These are phyloP conservation scores for Puccinia hordei DNA, from an alignment of 1,284 basidiomycete genomes.

Conservation along the genomic window DNA sequence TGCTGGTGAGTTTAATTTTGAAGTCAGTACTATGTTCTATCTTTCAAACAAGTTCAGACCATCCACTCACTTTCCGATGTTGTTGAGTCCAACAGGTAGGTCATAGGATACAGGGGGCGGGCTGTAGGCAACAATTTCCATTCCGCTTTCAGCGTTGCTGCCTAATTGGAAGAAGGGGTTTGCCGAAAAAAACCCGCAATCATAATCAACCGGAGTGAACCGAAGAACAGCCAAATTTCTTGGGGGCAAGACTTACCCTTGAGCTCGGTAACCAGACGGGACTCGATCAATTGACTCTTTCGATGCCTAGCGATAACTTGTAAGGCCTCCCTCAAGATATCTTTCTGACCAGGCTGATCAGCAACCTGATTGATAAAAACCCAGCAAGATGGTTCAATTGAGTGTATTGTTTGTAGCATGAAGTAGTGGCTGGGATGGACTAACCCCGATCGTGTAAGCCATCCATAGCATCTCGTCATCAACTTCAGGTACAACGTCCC, in stretches of 20 bases:
- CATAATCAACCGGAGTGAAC: not conserved
- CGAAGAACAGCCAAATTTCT: not conserved
- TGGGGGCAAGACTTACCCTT: slow-evolving; percentile 22
- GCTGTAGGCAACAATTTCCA: slow-evolving; percentile 42
- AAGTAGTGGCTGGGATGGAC: not conserved
- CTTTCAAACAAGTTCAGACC: slow-evolving; percentile 82
- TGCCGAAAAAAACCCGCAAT: not conserved
- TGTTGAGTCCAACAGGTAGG: slow-evolving; percentile 81
- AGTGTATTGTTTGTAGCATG: not conserved
- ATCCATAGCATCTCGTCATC: slow-evolving; percentile 48
- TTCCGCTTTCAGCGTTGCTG: not conserved
- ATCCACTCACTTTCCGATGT: slow-evolving; percentile 71
- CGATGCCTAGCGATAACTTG: slow-evolving; percentile 29
- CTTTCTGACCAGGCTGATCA: slow-evolving; percentile 47
- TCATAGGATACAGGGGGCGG: slow-evolving; percentile 64
- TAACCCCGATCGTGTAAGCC: slow-evolving; percentile 39
- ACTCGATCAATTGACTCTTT: slow-evolving; percentile 41
- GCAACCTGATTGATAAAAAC: slow-evolving; percentile 1
- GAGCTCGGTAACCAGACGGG: slow-evolving; percentile 6
- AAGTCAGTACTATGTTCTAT: slow-evolving; percentile 57
- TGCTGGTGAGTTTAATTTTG: slow-evolving; percentile 20
- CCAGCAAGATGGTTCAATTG: not conserved
- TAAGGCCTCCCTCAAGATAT: slow-evolving; percentile 31
- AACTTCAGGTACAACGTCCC: slow-evolving; percentile 41
- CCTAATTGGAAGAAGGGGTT: not conserved